These are phyloP conservation scores for Glycine soja DNA, from an alignment of 306 rosid species.

Conservation along the genomic window DNA sequence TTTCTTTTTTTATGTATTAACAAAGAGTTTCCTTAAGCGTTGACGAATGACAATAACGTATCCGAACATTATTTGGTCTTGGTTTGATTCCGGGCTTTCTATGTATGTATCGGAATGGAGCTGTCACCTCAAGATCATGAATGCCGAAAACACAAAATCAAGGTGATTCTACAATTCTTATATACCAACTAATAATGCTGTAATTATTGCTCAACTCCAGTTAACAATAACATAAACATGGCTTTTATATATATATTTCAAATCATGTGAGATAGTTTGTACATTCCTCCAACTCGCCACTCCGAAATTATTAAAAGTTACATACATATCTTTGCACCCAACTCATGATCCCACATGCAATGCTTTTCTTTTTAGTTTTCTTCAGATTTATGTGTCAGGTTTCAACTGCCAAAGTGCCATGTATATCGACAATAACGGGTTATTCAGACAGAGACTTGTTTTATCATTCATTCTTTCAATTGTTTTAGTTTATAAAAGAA, in stretches of 20 bases:
- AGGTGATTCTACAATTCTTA: conserved; percentile 13
- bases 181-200: conserved; percentile 29
- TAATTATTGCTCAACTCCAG: conserved; percentile 24
- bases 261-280: conserved; percentile 48
- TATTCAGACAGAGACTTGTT: conserved; percentile 1
- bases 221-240: conserved; percentile 23
- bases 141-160: conserved; percentile 10
- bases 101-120: not conserved
- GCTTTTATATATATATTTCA: conserved; percentile 29
- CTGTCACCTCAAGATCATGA: not conserved
- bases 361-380: conserved; percentile 44
- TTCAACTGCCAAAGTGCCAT: conserved; percentile 23
- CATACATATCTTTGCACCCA: conserved; percentile 8
- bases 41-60: conserved; percentile 2
- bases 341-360: conserved; percentile 49
- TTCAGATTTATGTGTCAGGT: conserved; percentile 38
- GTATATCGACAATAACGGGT: not conserved
- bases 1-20: too few species aligned
- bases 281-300: conserved; percentile 34
- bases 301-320: too few species aligned
- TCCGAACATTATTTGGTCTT: conserved; percentile 9
- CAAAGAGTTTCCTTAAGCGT: not conserved
- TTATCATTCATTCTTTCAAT: not conserved
- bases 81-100: conserved; percentile 43
- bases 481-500: not conserved